Conservation (phyloP, 768 basidiomycete species). For the Zangia roseola region DNA sequence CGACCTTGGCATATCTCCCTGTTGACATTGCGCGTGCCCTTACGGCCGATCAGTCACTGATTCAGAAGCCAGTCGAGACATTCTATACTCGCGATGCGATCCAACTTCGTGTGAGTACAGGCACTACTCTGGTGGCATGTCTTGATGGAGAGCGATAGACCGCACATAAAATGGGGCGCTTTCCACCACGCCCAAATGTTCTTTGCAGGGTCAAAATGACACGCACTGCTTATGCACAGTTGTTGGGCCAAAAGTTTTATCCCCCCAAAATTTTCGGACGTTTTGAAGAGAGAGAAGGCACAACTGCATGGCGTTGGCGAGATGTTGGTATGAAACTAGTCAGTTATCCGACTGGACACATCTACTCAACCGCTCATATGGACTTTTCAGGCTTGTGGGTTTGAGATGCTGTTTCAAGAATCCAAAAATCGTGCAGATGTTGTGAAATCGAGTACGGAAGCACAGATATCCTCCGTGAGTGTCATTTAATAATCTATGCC, state of each 20-base stretch:
- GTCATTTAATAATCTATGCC: background rate
- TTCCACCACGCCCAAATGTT: constrained; percentile 69
- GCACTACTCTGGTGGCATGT: background rate
- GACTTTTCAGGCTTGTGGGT: constrained; percentile 74
- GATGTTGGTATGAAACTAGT: constrained; percentile 95
- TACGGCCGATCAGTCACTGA: constrained; percentile 55
- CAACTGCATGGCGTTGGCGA: constrained; percentile 70
- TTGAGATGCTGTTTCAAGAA: constrained; percentile 95
- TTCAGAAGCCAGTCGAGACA: constrained; percentile 85
- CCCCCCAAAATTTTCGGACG: constrained; percentile 87
- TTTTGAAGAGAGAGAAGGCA: constrained; percentile 62
- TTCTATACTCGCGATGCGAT: constrained; percentile 95
- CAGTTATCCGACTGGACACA: constrained; percentile 18
- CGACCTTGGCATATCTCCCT: constrained; percentile 78
- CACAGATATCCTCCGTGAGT: constrained; percentile 49
- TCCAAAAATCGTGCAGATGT: constrained; percentile 56
- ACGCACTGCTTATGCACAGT: constrained; percentile 90
- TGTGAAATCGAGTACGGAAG: constrained; percentile 36
- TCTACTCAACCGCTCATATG: background rate
- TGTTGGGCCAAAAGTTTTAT: constrained; percentile 87
- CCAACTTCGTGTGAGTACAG: constrained; percentile 72
- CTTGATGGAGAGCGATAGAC: constrained; percentile 47
- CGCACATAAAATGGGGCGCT: constrained; percentile 87
- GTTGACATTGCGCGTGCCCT: constrained; percentile 76
- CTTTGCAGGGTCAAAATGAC: constrained; percentile 74